Evolutionary conservation across 2,329 filamentous ascomycete genomes (phyloP).

Genomic region (Penicillium griseofulvum): DNA sequence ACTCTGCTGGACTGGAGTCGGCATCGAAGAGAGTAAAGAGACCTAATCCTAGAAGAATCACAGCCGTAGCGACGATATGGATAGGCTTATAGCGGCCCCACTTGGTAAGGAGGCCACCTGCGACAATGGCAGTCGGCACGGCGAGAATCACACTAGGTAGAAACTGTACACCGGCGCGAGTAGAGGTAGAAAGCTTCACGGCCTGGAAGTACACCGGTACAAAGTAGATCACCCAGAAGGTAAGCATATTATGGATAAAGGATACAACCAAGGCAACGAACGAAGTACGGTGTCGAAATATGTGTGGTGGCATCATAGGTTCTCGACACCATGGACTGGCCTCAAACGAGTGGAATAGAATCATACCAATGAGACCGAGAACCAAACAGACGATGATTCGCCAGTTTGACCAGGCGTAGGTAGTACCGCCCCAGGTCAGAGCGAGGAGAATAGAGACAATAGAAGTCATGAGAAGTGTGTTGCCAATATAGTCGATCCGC

Average conservation of each 20-base stretch:
- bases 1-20: conserved; percentile 19
- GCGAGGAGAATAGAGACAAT: not conserved
- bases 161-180: not conserved
- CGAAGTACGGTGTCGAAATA: not conserved
- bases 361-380: not conserved
- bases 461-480: not conserved
- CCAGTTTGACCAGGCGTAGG: not conserved
- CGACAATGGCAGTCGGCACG: conserved; percentile 15
- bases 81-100: conserved; percentile 29
- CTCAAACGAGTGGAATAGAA: not conserved
- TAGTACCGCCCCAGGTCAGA: not conserved
- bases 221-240: not conserved
- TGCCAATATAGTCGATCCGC: not conserved
- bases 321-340: not conserved
- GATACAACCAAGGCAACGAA: not conserved
- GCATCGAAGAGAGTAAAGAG: conserved; percentile 25
- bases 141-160: not conserved
- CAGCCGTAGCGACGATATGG: conserved; percentile 23
- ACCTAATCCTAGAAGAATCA: conserved; percentile 25
- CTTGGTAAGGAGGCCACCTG: conserved; percentile 24
- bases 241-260: not conserved
- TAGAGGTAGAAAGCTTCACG: not conserved
- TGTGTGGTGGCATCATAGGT: not conserved
- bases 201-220: conserved; percentile 1
- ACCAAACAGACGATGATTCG: not conserved